Evolutionary conservation across 352 stramenopile species (phyloP), one percentile per base, ranked within the genome.

Genomic region (Globisporangium apiculatum): DNA sequence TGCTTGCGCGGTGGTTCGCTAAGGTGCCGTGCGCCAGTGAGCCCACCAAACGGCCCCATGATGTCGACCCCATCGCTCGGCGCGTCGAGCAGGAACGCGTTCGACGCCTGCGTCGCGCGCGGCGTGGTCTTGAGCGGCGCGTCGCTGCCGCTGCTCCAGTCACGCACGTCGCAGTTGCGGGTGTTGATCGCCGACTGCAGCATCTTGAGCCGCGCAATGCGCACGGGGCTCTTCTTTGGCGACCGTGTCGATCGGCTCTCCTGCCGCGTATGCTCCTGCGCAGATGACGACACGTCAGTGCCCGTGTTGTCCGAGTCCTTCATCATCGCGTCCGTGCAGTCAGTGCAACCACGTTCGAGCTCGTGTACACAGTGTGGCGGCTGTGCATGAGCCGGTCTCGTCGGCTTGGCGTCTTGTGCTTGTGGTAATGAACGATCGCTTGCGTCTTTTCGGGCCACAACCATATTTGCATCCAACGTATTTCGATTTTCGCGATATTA

Each of bases 141-240:
- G 8, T 17, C 12, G 10, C 46, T 40, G 4, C 10, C 24, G 9
- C 56, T 47, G 15, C 41, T 57, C 40, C 75, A 65, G 48, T 89
- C 78, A 17, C 75, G 75, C 6, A 89, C 51, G 37, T 89, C 75
- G 57, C 79, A 89, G 51, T 89, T 89, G 45, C 80, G 76, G 2
- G 82, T 82, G 54, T 91, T 88, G 68, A 94, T 90, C 8, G 84
- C 79, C 10, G 72, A 81, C 62, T 92, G 84, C 45, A 94, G 69
- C 76, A 92, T 92, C 59, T 92, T 90, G 18, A 94, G 72, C 8
- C 84, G 62, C 11, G 78, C 80, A 35, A 92, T 81, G 5, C 82
- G 80, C 56, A 90, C 82, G 10, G 84, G 82, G 43, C 75, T 90
- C 53, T 78, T 86, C 62, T 87, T 87, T 42, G 77, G 73, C 46